Evolutionary conservation across 805 yeast genomes (phyloP).

Genomic region (Cyberlindnera sargentensis): DNA sequence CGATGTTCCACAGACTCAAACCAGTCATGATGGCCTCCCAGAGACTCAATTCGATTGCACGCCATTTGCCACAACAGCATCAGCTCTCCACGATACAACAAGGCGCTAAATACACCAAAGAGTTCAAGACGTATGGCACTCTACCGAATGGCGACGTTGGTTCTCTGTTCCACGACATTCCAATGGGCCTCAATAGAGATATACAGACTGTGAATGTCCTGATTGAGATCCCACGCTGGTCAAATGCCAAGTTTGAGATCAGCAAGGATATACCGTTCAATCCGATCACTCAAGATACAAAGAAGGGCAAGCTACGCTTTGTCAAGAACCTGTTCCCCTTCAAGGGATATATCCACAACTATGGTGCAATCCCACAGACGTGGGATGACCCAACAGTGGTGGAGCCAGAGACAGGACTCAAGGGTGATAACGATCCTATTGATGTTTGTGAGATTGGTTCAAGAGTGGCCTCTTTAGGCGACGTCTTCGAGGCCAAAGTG

Average conservation of each 20-base stretch:
- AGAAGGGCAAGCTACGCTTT: constrained; percentile 68
- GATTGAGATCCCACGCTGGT: constrained; percentile 76
- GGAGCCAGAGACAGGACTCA: constrained; percentile 34
- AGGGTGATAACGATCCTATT: constrained; percentile 92
- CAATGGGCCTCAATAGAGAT: constrained; percentile 40
- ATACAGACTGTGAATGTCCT: constrained; percentile 51
- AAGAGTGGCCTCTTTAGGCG: constrained; percentile 50
- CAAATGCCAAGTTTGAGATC: constrained; percentile 80
- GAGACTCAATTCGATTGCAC: not conserved
- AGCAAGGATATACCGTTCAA: constrained; percentile 49
- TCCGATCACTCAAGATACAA: constrained; percentile 76
- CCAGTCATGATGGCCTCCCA: not conserved
- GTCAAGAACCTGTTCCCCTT: constrained; percentile 76
- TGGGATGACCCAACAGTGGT: constrained; percentile 88
- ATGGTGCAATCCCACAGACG: constrained; percentile 88
- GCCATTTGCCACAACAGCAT: not conserved
- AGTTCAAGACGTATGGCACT: constrained; percentile 86
- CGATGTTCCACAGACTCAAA: no score
- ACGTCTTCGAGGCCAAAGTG: constrained; percentile 57
- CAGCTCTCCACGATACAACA: constrained; percentile 79
- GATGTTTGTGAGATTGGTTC: constrained; percentile 80
- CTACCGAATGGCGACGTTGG: constrained; percentile 75
- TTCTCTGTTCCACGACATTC: constrained; percentile 81
- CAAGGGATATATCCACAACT: constrained; percentile 81
- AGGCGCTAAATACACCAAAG: constrained; percentile 94